Percentiles rank a stretch among this genome's conserved stretches.
These are phyloP conservation scores for Solanum corneliomulleri DNA, from an alignment of 257 asterid species.

Conservation along the genomic window DNA sequence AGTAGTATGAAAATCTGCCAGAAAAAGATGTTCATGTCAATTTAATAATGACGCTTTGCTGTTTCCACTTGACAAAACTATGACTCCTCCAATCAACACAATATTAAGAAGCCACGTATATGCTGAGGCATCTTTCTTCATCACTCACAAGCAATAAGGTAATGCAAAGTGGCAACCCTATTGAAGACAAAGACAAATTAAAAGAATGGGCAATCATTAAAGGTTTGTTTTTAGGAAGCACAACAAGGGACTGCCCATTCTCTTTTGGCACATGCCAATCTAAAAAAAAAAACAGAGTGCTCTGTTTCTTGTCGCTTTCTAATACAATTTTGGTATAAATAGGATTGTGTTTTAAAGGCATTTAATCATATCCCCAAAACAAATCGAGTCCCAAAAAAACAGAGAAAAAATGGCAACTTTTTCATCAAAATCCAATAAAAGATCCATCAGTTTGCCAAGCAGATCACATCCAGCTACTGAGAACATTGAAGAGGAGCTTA, in stretches of 20 bases:
- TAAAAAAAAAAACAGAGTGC: neutral
- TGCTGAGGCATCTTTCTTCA: neutral
- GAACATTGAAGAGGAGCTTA: slow-evolving; percentile 16
- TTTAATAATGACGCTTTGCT: neutral
- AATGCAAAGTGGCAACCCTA: neutral
- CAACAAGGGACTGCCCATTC: neutral
- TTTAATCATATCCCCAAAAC: neutral
- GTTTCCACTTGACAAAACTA: neutral
- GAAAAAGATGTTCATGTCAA: neutral
- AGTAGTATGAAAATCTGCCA: neutral
- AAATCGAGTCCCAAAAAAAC: neutral
- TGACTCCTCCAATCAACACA: slow-evolving; percentile 10
- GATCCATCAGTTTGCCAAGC: slow-evolving; percentile 25
- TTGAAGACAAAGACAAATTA: neutral
- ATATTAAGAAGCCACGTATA: neutral
- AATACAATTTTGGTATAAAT: neutral
- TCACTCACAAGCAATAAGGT: neutral
- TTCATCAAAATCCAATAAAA: slow-evolving; percentile 10
- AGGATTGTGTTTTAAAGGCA: neutral
- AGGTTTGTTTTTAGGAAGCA: neutral
- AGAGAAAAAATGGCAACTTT: slow-evolving; percentile 2
- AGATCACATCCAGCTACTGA: slow-evolving; percentile 21
- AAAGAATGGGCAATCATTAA: neutral
- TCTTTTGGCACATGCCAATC: slow-evolving; percentile 4
- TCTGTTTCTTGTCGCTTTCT: slow-evolving; percentile 8